These are phyloP conservation scores for Cadophora malorum DNA, from an alignment of 2,329 filamentous ascomycete genomes.

Conservation along the genomic window DNA sequence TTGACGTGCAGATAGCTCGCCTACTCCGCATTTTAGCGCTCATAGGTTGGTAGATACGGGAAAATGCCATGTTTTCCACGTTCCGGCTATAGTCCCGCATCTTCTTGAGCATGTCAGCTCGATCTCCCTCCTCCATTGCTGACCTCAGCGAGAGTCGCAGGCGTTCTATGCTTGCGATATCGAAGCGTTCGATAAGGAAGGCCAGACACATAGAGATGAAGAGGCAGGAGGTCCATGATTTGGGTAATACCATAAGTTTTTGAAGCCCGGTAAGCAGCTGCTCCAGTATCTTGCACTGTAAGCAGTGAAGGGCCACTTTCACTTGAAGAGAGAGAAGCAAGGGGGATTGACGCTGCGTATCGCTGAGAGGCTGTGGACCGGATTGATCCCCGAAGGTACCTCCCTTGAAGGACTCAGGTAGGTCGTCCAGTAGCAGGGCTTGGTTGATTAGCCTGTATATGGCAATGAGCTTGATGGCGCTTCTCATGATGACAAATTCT, in stretches of 20 bases:
- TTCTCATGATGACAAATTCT: conserved; percentile 11
- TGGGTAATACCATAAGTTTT: neutral
- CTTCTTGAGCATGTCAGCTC: neutral
- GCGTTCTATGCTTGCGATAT: neutral
- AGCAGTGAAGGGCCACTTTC: conserved; percentile 5
- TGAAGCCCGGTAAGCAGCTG: neutral
- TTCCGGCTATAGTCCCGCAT: neutral
- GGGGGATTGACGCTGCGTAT: conserved; percentile 1
- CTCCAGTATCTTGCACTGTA: conserved; percentile 9
- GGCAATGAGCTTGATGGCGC: conserved; percentile 17
- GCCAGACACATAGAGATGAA: conserved; percentile 2
- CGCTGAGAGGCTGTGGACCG: neutral
- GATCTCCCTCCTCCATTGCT: neutral
- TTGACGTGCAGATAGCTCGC: neutral
- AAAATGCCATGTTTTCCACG: neutral
- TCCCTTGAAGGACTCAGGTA: neutral
- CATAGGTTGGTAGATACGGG: neutral
- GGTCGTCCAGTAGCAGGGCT: neutral
- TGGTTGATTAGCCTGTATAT: conserved; percentile 12
- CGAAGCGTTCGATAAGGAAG: neutral
- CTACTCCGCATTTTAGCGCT: conserved; percentile 1
- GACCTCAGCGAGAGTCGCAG: neutral
- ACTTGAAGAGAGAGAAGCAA: conserved; percentile 8
- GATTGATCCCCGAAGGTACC: neutral
- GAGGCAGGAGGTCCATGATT: neutral